Base-by-base conservation (phyloP, 495 filamentous ascomycete species). In the Talaromyces ruber region DNA sequence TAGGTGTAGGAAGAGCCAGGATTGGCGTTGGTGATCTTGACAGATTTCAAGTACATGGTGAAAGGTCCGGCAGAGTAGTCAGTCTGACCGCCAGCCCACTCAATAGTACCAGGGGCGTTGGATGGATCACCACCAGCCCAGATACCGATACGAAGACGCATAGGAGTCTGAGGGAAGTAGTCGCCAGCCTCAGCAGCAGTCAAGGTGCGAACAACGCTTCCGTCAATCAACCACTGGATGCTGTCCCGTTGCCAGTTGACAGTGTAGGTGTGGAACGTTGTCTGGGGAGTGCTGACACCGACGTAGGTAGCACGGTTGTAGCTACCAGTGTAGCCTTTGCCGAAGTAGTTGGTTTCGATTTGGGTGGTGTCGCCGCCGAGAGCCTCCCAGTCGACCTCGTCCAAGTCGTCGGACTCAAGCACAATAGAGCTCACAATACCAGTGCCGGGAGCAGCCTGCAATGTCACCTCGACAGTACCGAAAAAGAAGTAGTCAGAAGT, bases 331-430 rank as follows among this genome's bases (percentile, higher is more conserved):
- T 91, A 84, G 16, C 92, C 94, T 79, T 97, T 96, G 71, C 91
- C 90, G 69, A 96, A 98, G 76, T 94, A 98, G 75, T 98, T 97
- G 67, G 86, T 91, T 77, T 97, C 88, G 18, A 95, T 86, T 62
- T 87, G 73, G 60, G 68, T 79, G 47, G 76, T 72, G 66, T 87
- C 80, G n/a, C 81, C 81, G 59, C 90, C 88, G 50, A 88, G 75
- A 53, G 71, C 70, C 65, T 79, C 77, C 84, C 92, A 93, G 75
- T 97, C 94, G 68, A 98, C 88, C 77, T 98, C 94, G 72, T 98
- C 94, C n/a, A 97, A 81, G 64, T 85, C 84, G 73, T 96, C 92
- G 4, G 93, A 97, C 69, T 93, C 85, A 55, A 98, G 74, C 6
- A 97, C 90, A 58, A 93, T 80, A 14, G 85, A 90, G 76, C 88